phyloP scores from a whole-genome alignment of 2,329 filamentous ascomycete genomes.

The Colletotrichum trifolii region DNA sequence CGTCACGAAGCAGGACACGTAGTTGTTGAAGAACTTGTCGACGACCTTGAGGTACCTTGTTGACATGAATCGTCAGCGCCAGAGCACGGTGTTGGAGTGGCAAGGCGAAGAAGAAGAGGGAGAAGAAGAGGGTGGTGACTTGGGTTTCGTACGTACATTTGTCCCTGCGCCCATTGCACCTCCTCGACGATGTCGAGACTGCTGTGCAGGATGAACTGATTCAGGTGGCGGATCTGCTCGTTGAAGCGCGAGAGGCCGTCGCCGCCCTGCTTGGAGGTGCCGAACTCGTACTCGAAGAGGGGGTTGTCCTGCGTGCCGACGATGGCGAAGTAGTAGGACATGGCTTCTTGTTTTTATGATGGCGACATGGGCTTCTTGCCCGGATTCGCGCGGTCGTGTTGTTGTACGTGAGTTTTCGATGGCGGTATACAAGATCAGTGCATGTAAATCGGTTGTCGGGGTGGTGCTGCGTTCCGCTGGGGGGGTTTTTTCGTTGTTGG shows the following conservation, averaged over 20 bases:
- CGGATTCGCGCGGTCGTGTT: background rate
- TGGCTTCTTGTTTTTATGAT: constrained; percentile 52
- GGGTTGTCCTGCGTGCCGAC: constrained; percentile 96
- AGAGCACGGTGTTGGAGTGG: background rate
- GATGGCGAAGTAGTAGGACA: constrained; percentile 99
- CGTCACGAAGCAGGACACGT: constrained; percentile 94
- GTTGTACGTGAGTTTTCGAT: background rate
- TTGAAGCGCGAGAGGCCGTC: constrained; percentile 91
- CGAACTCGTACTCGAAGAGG: constrained; percentile 96
- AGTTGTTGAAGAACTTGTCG: constrained; percentile 96
- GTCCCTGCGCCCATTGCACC: constrained; percentile 89
- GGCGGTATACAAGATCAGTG: too few species aligned
- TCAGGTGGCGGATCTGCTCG: constrained; percentile 90
- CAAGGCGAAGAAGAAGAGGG: background rate
- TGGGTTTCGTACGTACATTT: constrained; percentile 68
- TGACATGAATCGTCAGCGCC: constrained; percentile 1
- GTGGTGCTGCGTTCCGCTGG: too few species aligned
- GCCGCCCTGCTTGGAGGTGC: constrained; percentile 94
- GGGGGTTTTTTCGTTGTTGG: too few species aligned
- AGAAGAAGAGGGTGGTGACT: too few species aligned
- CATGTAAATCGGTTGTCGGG: too few species aligned
- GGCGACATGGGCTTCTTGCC: too few species aligned
- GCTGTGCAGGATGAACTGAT: constrained; percentile 97
- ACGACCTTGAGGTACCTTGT: constrained; percentile 93
- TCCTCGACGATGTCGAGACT: constrained; percentile 96